Evolutionary conservation across 805 yeast genomes (phyloP), one percentile per base, ranked within the genome.

Genomic region (Kluyveromyces starmeri): DNA sequence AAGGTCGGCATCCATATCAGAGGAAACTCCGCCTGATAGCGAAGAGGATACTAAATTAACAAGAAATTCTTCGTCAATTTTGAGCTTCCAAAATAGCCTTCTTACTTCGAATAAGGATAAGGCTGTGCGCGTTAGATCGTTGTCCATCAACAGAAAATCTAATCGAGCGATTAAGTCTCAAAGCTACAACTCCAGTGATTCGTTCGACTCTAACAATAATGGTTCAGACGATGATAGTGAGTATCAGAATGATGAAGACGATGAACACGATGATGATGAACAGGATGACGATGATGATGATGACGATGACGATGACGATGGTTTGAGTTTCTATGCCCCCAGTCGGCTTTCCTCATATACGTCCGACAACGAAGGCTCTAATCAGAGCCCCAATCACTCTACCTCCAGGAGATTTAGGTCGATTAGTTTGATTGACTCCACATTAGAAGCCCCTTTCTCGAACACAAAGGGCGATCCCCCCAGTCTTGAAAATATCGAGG

Each of bases 261-360:
- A 44, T 7, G 54, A 51, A 9, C 46, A 43, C 1, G 52, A 44
- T 28, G 51, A 45, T 18, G 58, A 54, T 13, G 59, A 57, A 10
- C 53, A 51, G 25, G 62, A 58, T 8, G 53, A 50, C 28, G 59
- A 55, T 12, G 52, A 51, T 19, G 55, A 56, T 20, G 54, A 56
- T 3, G 55, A 53, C 15, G 43, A 53, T n/a, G 58, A 53, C 18
- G 61, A 58, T 37, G 63, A 61, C 29, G 58, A 47, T 29, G 56
- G 55, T 4, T 46, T 62, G 24, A 62, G 59, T 38, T 59, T 64
- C 41, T 62, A 61, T 38, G 67, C 55, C 4, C 58, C 60, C 4
- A 53, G 51, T 31, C 41, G 45, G 37, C 34, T 55, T 24, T 53
- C 58, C 2, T 39, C 58, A 21, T 45, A 58, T 9, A 49, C 47